phyloP scores from a whole-genome alignment of 164 flowering plant genomes.

The Pachysandra terminalis region DNA sequence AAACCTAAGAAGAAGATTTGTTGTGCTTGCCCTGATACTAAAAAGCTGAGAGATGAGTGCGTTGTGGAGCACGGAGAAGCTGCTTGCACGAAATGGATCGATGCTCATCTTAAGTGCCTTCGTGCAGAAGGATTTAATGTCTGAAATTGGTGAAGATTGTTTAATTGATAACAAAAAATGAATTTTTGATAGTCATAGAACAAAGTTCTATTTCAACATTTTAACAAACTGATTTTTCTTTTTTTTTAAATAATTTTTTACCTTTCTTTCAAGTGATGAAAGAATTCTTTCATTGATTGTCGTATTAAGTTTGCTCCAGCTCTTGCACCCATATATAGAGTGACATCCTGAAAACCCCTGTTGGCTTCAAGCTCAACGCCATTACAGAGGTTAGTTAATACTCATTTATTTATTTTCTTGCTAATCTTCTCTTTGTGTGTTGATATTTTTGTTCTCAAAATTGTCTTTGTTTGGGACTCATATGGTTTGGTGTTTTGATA shows the following conservation, averaged over 20 bases:
- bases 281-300: too few species aligned
- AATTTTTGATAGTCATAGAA: background rate
- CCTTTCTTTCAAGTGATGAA: too few species aligned
- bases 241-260: too few species aligned
- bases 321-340: background rate
- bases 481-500: too few species aligned
- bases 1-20: slow-evolving; percentile 81
- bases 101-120: slow-evolving; percentile 65
- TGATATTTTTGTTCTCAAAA: too few species aligned
- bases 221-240: too few species aligned
- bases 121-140: slow-evolving; percentile 77
- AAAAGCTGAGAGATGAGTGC: slow-evolving; percentile 71
- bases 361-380: background rate
- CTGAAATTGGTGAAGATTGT: slow-evolving; percentile 18
- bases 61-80: slow-evolving; percentile 68
- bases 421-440: background rate
- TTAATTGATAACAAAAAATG: background rate
- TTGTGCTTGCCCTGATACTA: slow-evolving; percentile 83
- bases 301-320: too few species aligned
- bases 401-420: background rate
- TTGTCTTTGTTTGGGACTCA: too few species aligned
- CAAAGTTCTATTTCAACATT: background rate
- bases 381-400: background rate
- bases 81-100: slow-evolving; percentile 70
- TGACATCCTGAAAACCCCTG: too few species aligned